Evolutionary conservation across 495 filamentous ascomycete genomes (phyloP).

Genomic region (Hyaloscypha finlandica): DNA sequence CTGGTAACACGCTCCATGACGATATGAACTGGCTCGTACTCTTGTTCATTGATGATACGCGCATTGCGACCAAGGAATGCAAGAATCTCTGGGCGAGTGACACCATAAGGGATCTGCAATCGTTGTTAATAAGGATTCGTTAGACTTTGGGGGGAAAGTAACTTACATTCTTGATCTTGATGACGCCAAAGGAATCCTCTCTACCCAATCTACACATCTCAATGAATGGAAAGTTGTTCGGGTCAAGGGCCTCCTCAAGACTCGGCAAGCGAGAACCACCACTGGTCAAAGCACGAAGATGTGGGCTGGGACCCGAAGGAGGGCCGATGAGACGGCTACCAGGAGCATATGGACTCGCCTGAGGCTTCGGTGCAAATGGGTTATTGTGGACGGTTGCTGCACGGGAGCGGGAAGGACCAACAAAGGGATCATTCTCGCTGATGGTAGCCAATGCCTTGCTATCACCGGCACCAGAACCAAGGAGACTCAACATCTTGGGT

Average conservation of each 20-base stretch:
- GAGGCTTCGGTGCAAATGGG: slow-evolving; percentile 1
- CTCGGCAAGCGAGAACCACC: slow-evolving; percentile 32
- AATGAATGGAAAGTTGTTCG: slow-evolving; percentile 44
- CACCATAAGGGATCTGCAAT: slow-evolving; percentile 65
- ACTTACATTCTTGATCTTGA: slow-evolving; percentile 42
- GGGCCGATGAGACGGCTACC: not conserved
- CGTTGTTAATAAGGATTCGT: slow-evolving; percentile 10
- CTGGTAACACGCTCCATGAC: slow-evolving; percentile 79
- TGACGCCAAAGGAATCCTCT: slow-evolving; percentile 34
- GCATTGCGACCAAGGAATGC: slow-evolving; percentile 72
- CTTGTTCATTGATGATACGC: slow-evolving; percentile 49
- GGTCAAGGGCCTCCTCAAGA: slow-evolving; percentile 35
- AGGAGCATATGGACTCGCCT: not conserved
- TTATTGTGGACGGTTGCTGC: not conserved
- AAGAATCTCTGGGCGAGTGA: slow-evolving; percentile 66
- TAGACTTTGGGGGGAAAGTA: not conserved
- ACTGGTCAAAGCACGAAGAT: slow-evolving; percentile 16
- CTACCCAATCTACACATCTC: slow-evolving; percentile 35
- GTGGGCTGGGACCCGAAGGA: slow-evolving; percentile 3
- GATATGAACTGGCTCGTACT: slow-evolving; percentile 69
- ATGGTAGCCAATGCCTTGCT: not conserved
- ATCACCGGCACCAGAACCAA: slow-evolving; percentile 20
- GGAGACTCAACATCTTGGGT: slow-evolving; percentile 26
- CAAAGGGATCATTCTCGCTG: slow-evolving; percentile 19
- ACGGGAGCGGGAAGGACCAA: not conserved